A percentile compares a stretch with the other conserved stretches of the same genome.
Conservation (phyloP, 495 filamentous ascomycete genomes). For the Melanomma pulvis-pyrius region DNA sequence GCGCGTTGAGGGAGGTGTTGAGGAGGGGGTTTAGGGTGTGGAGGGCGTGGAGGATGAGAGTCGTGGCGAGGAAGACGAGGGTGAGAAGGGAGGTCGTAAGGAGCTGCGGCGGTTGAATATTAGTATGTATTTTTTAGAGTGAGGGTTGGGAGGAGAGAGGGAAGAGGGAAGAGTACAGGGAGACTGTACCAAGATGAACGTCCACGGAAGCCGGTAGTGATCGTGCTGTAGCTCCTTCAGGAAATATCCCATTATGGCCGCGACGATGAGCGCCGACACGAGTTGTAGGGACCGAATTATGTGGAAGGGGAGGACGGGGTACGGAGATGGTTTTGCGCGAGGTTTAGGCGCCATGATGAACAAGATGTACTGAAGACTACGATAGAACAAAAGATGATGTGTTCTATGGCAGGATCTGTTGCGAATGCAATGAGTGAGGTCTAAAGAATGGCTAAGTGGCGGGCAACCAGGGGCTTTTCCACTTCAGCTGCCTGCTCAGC, state of each 20-base stretch:
- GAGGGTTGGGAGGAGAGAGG: conserved; percentile 1
- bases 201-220: conserved; percentile 61
- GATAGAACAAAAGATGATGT: neutral
- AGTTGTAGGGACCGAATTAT: conserved; percentile 55
- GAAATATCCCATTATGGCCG: conserved; percentile 63
- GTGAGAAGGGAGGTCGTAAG: conserved; percentile 59
- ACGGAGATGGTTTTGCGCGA: conserved; percentile 55
- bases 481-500: neutral
- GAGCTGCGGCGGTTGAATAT: conserved; percentile 48
- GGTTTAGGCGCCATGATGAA: conserved; percentile 45
- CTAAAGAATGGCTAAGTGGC: neutral
- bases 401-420: neutral
- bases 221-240: conserved; percentile 60
- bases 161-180: neutral
- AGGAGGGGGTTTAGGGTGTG: conserved; percentile 59
- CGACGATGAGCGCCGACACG: conserved; percentile 60
- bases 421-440: neutral
- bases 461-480: neutral
- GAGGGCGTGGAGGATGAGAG: conserved; percentile 59
- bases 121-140: conserved; percentile 7
- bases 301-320: conserved; percentile 63
- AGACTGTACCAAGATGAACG: conserved; percentile 62
- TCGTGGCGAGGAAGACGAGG: conserved; percentile 56
- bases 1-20: conserved; percentile 57
- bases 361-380: neutral